Evolutionary conservation across 2,329 filamentous ascomycete genomes (phyloP).

Genomic region (Fonsecaea erecta): DNA sequence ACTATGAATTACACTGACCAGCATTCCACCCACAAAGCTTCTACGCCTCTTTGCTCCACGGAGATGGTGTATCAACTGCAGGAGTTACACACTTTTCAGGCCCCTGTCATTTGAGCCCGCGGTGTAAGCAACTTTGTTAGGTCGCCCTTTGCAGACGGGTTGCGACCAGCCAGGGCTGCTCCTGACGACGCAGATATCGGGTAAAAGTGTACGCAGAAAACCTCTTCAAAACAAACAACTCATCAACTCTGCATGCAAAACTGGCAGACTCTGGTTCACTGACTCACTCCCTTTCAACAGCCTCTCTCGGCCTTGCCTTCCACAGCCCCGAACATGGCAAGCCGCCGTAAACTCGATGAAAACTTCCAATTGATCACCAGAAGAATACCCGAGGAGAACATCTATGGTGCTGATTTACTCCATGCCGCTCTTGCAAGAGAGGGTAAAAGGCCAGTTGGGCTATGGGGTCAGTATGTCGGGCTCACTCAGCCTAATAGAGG

Average conservation of each 20-base stretch:
- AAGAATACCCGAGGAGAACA: background rate
- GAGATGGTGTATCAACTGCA: background rate
- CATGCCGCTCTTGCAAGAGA: background rate
- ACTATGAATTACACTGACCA: background rate
- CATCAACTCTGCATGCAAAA: background rate
- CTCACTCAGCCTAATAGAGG: background rate
- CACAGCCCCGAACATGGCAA: background rate
- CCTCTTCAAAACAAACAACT: background rate
- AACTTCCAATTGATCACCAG: background rate
- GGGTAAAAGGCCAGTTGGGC: background rate
- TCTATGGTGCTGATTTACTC: background rate
- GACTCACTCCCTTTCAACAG: background rate
- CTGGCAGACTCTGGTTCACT: background rate
- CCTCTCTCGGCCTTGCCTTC: background rate
- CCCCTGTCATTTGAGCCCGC: no score
- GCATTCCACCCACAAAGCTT: background rate
- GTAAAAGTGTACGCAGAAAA: no score
- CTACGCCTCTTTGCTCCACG: background rate
- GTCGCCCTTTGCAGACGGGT: background rate
- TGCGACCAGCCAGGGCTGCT: background rate
- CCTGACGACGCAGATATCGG: background rate
- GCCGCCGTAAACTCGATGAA: background rate
- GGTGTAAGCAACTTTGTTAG: no score
- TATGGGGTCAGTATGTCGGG: background rate
- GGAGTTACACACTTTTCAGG: background rate